Evolutionary conservation across 148 eudicot species (phyloP).

Genomic region (Linanthus parryae): DNA sequence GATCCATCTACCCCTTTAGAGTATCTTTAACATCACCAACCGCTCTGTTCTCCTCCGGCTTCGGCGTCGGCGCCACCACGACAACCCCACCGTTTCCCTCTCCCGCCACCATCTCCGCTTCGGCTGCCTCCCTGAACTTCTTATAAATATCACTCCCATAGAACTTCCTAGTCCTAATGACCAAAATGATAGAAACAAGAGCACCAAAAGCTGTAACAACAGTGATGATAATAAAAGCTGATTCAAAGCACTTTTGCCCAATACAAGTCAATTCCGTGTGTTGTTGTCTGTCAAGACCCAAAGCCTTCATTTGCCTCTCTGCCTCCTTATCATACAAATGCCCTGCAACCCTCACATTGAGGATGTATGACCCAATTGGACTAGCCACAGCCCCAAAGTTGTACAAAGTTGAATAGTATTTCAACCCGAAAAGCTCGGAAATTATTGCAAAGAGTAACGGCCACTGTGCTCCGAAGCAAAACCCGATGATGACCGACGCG

Average conservation of each 20-base stretch:
- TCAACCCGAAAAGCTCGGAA: constrained; percentile 6
- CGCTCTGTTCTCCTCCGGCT: too few species aligned
- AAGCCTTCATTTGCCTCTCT: neutral
- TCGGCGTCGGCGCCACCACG: too few species aligned
- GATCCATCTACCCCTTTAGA: too few species aligned
- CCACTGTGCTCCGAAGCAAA: constrained; percentile 9
- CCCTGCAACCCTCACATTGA: constrained; percentile 5
- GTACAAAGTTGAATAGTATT: constrained; percentile 7
- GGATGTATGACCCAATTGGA: constrained; percentile 7
- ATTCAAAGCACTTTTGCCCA: constrained; percentile 2
- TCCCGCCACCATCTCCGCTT: constrained; percentile 1
- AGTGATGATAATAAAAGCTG: constrained; percentile 6
- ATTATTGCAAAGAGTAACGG: constrained; percentile 9
- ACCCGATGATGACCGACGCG: constrained; percentile 7
- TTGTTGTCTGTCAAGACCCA: neutral
- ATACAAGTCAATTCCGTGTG: neutral
- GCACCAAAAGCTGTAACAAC: constrained; percentile 6
- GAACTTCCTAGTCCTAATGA: constrained; percentile 4
- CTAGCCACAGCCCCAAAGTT: constrained; percentile 4
- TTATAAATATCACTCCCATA: constrained; percentile 7
- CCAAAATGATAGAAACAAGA: constrained; percentile 1
- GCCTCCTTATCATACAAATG: constrained; percentile 10
- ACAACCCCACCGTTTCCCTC: neutral
- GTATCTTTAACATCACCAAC: too few species aligned
- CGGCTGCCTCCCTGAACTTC: neutral